Evolutionary conservation across 1,284 basidiomycete genomes (phyloP), one percentile per base, ranked within the genome.

Genomic region (Cutaneotrichosporon spelunceum): DNA sequence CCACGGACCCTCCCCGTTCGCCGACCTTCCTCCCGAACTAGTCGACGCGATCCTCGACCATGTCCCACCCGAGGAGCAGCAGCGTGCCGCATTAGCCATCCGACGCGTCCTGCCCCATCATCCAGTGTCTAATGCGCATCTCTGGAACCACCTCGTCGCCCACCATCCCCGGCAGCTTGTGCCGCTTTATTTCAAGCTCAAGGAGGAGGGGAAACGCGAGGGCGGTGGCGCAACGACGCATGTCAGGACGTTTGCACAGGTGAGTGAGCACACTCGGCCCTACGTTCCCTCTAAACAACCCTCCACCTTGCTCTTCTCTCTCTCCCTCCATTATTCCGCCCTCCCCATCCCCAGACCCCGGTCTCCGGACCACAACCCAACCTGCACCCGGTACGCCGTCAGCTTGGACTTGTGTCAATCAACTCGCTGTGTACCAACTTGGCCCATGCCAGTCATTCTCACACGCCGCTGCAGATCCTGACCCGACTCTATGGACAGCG

Each of bases 21-120:
- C 66, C 34, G 53, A 57, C 16, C 71, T 78, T 16, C 78, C 78
- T 3, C 75, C 77, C 14, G 78, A 79, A 65, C 66, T 79, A 23
- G 62, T 79, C 45, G 75, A 78, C 50, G 52, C 67, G 23, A 68
- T 80, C 59, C 71, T 79, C 29, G 63, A 62, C 39, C 70, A 72
- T 33, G 72, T 78, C 30, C 72, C 76, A 0, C 65, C 74, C 3
- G 50, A 61, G n/a, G 56, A 68, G 21, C 73, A 73, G 11, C 76
- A 78, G 56, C 61, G 71, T 21, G 76, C 78, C 0, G 72, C 75
- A 4, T 66, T 77, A 19, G 64, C 74, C 10, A 68, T 80, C 23
- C 63, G 64, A 11, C 66, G 63, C 16, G 78, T 77, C 14, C 48
- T 50, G 33, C 78, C 78, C 1, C 47, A 47, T 36, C 52, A 44